These are phyloP conservation scores for Phytophthora macrochlamydospora DNA, from an alignment of 352 stramenopile species.

Conservation along the genomic window DNA sequence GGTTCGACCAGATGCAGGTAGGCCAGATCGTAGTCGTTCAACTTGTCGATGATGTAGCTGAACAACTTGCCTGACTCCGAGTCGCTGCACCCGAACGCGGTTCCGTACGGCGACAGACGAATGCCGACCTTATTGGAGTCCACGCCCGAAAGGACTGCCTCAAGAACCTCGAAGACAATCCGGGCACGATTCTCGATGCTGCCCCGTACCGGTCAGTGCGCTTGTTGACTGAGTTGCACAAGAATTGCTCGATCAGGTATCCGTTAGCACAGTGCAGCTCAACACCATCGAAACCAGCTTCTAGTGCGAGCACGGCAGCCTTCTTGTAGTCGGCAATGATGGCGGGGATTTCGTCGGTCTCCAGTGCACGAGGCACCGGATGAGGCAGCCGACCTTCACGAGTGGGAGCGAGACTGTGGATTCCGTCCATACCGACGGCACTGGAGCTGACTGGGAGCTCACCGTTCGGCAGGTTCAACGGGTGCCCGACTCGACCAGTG, in stretches of 20 bases:
- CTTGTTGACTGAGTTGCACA: conserved; percentile 70
- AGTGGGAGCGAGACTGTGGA: conserved; percentile 2
- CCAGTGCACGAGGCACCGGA: conserved; percentile 58
- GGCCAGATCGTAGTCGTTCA: conserved; percentile 37
- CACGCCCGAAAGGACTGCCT: conserved; percentile 27
- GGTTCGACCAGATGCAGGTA: conserved; percentile 53
- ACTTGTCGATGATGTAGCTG: conserved; percentile 24
- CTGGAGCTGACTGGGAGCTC: conserved; percentile 9
- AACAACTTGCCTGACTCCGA: conserved; percentile 28
- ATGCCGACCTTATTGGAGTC: conserved; percentile 21
- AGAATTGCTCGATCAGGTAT: conserved; percentile 90
- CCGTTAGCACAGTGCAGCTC: conserved; percentile 89
- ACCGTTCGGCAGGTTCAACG: conserved; percentile 5
- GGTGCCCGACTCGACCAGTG: conserved; percentile 10
- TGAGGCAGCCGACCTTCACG: conserved; percentile 21
- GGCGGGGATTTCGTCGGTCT: conserved; percentile 63
- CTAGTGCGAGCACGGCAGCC: conserved; percentile 49
- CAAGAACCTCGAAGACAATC: conserved; percentile 66
- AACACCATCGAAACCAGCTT: conserved; percentile 90
- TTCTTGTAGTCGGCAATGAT: conserved; percentile 67
- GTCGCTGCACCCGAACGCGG: conserved; percentile 34
- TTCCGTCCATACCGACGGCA: conserved; percentile 3
- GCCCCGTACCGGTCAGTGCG: conserved; percentile 82
- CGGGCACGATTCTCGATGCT: conserved; percentile 71
- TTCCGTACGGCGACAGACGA: conserved; percentile 20